These are phyloP conservation scores for Dissophora globulifera DNA, from an alignment of 192 early-diverging fungal genomes.

Conservation along the genomic window DNA sequence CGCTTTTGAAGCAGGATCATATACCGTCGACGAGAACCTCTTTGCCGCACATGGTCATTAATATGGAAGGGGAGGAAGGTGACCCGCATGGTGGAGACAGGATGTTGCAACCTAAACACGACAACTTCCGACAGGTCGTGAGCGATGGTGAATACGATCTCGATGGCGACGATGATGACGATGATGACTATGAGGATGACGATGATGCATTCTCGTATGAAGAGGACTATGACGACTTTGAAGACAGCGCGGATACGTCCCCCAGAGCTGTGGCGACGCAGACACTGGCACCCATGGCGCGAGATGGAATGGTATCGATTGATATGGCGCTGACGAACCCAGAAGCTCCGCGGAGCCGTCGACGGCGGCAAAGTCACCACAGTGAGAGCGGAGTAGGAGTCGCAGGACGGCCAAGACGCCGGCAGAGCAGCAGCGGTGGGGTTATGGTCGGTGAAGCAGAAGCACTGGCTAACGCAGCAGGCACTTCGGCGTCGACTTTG, in stretches of 20 bases:
- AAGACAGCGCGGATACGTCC: not conserved
- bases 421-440: not conserved
- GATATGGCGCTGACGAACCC: slow-evolving; percentile 24
- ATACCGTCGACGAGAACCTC: not conserved
- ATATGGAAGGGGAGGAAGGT: slow-evolving; percentile 1
- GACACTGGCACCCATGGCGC: not conserved
- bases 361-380: slow-evolving; percentile 39
- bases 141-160: slow-evolving; percentile 50
- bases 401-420: slow-evolving; percentile 17
- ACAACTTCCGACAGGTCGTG: slow-evolving; percentile 48
- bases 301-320: slow-evolving; percentile 32
- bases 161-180: slow-evolving; percentile 29
- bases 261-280: not conserved
- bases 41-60: slow-evolving; percentile 10
- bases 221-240: slow-evolving; percentile 30
- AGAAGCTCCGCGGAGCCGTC: slow-evolving; percentile 2
- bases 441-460: not conserved
- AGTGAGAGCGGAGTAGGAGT: too few relatives aligned
- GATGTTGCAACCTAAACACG: slow-evolving; percentile 12
- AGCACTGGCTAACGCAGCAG: not conserved
- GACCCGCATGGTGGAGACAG: too few relatives aligned
- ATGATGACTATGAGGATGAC: too few relatives aligned
- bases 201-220: slow-evolving; percentile 30
- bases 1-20: not conserved
- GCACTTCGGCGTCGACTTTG: not conserved